A percentile compares a stretch with the other conserved stretches of the same genome.
Evolutionary conservation across 2,329 filamentous ascomycete species (phyloP).

Genomic region (Nigrospora oryzae): DNA sequence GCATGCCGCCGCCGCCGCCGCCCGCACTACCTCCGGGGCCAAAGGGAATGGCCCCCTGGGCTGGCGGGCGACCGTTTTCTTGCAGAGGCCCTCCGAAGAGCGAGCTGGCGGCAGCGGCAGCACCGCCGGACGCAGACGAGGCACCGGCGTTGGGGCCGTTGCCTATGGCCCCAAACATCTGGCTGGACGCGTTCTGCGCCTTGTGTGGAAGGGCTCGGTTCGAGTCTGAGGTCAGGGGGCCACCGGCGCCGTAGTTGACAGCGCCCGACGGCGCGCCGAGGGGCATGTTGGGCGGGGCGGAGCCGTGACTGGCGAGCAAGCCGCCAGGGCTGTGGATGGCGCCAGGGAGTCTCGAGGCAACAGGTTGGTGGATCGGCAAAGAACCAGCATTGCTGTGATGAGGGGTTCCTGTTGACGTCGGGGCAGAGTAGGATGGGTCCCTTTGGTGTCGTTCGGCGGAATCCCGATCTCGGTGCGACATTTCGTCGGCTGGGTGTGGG

Average conservation of each 20-base stretch:
- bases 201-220: slow-evolving; percentile 43
- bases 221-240: slow-evolving; percentile 44
- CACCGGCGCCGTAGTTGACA: slow-evolving; percentile 40
- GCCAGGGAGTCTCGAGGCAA: slow-evolving; percentile 70
- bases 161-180: slow-evolving; percentile 40
- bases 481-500: slow-evolving; percentile 31
- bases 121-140: slow-evolving; percentile 7
- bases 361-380: slow-evolving; percentile 88
- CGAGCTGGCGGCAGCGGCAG: slow-evolving; percentile 50
- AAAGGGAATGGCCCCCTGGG: slow-evolving; percentile 53
- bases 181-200: slow-evolving; percentile 37
- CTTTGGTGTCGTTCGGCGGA: slow-evolving; percentile 53
- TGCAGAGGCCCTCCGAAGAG: slow-evolving; percentile 64
- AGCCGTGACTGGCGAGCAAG: slow-evolving; percentile 66
- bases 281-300: slow-evolving; percentile 38
- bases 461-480: slow-evolving; percentile 55
- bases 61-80: slow-evolving; percentile 44
- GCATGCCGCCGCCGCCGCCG: slow-evolving; percentile 18
- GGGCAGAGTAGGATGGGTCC: slow-evolving; percentile 52
- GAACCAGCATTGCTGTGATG: slow-evolving; percentile 85
- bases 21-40: slow-evolving; percentile 31
- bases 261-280: slow-evolving; percentile 44
- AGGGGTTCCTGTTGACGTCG: slow-evolving; percentile 37
- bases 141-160: slow-evolving; percentile 10
- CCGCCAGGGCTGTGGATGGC: slow-evolving; percentile 91